These are phyloP conservation scores for Nemania abortiva DNA, from an alignment of 2,329 filamentous ascomycete genomes.

Conservation along the genomic window DNA sequence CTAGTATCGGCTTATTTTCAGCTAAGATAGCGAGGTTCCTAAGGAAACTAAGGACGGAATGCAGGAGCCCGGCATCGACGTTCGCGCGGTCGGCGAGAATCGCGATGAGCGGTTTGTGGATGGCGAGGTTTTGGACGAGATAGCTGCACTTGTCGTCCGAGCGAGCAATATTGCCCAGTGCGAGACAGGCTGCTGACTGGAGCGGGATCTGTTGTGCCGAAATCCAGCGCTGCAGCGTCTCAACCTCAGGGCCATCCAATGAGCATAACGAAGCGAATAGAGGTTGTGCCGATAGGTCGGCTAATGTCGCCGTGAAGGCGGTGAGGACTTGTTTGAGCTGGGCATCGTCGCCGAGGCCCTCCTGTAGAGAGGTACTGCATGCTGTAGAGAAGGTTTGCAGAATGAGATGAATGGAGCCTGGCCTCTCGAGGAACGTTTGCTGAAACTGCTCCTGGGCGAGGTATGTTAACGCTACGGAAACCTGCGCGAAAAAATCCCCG, in stretches of 20 bases:
- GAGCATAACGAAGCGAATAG: constrained; percentile 59
- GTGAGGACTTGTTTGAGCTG: constrained; percentile 63
- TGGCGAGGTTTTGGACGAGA: constrained; percentile 61
- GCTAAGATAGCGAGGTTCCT: constrained; percentile 73
- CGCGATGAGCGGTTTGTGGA: constrained; percentile 59
- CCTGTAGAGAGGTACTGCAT: constrained; percentile 57
- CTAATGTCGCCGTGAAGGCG: constrained; percentile 63
- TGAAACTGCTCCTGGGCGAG: constrained; percentile 67
- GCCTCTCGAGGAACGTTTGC: constrained; percentile 57
- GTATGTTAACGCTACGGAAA: constrained; percentile 67
- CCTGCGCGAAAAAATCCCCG: constrained; percentile 66
- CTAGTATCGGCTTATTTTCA: constrained; percentile 66
- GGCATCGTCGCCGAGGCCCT: constrained; percentile 61
- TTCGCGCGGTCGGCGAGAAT: constrained; percentile 58
- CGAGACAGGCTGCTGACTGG: constrained; percentile 69
- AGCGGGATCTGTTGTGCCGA: constrained; percentile 57
- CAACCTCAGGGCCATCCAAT: constrained; percentile 57
- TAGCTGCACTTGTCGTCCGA: constrained; percentile 65
- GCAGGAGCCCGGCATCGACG: constrained; percentile 64
- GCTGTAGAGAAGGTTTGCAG: constrained; percentile 63
- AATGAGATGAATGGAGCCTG: constrained; percentile 57
- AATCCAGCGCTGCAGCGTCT: constrained; percentile 63
- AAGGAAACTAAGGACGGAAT: constrained; percentile 69
- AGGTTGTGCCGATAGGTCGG: constrained; percentile 64
- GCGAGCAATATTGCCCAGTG: constrained; percentile 71